phyloP scores from a whole-genome alignment of 306 rosid genomes.

The Cercis canadensis region DNA sequence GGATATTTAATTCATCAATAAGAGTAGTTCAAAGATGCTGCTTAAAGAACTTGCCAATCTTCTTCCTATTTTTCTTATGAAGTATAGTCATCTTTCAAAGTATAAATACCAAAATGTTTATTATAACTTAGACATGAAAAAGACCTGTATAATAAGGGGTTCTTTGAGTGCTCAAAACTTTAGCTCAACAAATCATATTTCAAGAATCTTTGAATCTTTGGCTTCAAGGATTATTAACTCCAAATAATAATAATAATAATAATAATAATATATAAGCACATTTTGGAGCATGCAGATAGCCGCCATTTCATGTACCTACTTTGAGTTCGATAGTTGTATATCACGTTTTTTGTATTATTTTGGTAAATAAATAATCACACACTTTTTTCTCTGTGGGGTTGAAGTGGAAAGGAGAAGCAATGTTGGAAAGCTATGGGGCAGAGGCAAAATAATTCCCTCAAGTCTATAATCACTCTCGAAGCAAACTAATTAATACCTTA shows the following conservation, averaged over 20 bases:
- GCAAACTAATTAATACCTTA: conserved; percentile 60
- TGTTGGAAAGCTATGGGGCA: conserved; percentile 58
- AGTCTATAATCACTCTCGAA: conserved; percentile 63
- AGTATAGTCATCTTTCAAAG: conserved; percentile 23
- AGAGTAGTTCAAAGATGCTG: not conserved
- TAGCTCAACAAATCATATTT: conserved; percentile 25
- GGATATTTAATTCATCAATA: not conserved
- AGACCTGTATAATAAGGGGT: conserved; percentile 13
- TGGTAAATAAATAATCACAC: conserved; percentile 44
- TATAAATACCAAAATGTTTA: conserved; percentile 16
- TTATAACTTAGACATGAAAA: conserved; percentile 9
- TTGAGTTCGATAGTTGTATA: conserved; percentile 35
- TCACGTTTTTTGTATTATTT: conserved; percentile 11
- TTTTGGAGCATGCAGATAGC: conserved; percentile 47
- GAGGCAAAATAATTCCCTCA: conserved; percentile 44
- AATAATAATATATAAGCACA: conserved; percentile 28
- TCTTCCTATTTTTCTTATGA: not conserved
- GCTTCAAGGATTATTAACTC: conserved; percentile 58
- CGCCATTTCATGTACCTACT: conserved; percentile 45
- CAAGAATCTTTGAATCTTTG: conserved; percentile 52
- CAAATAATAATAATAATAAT: conserved; percentile 25
- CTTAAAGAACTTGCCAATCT: too few relatives aligned
- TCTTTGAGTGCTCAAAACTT: conserved; percentile 41
- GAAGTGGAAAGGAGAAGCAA: conserved; percentile 72
- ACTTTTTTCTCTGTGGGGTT: conserved; percentile 58